phyloP scores from a whole-genome alignment of 2,329 filamentous ascomycete genomes.

The Fusarium newnesense region DNA sequence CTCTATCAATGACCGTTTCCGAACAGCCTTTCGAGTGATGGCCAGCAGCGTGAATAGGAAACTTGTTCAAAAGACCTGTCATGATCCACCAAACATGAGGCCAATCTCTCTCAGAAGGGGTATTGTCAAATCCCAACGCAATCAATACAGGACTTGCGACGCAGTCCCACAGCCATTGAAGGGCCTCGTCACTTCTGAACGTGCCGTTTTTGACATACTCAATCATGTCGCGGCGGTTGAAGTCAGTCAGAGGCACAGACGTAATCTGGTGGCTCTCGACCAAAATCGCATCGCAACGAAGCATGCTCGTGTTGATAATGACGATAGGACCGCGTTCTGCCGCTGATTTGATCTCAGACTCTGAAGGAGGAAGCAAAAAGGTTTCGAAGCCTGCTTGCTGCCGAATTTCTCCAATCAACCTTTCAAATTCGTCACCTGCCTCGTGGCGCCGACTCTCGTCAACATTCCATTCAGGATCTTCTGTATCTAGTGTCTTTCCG shows the following conservation, averaged over 20 bases:
- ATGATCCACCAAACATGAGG: not conserved
- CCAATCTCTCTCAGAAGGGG: not conserved
- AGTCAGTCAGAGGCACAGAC: not conserved
- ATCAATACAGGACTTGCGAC: not conserved
- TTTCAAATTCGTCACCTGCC: not conserved
- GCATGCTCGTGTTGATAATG: not conserved
- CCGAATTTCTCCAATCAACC: not conserved
- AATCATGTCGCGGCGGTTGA: not conserved
- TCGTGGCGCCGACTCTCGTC: not conserved
- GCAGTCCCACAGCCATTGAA: not conserved
- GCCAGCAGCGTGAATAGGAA: not conserved
- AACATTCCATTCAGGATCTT: not conserved
- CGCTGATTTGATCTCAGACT: fast-evolving
- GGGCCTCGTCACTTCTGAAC: not conserved
- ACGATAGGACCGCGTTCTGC: fast-evolving
- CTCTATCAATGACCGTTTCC: not conserved
- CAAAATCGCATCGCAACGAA: not conserved
- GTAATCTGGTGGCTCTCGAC: not conserved
- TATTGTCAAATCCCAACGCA: not conserved
- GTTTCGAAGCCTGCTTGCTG: not conserved
- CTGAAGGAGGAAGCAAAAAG: not conserved
- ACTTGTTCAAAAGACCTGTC: not conserved
- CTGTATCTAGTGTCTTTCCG: not conserved
- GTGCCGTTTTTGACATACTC: not conserved
- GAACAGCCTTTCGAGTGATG: not conserved